phyloP scores from a whole-genome alignment of 768 basidiomycete species.

The Leccinellum albellum region DNA sequence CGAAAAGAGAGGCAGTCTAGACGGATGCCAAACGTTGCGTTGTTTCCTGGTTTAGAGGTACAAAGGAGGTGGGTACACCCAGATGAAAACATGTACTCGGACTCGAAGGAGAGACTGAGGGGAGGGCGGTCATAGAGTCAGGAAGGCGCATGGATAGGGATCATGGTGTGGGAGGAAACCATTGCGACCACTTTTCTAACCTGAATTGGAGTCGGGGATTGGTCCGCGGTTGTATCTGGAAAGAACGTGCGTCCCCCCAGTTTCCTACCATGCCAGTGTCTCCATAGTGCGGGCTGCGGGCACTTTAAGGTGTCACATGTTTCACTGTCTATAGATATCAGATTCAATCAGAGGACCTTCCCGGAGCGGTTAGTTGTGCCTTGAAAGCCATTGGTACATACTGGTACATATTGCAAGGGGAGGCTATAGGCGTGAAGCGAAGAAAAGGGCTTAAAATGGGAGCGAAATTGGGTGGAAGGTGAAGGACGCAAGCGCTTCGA shows the following conservation, averaged over 20 bases:
- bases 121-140: not conserved
- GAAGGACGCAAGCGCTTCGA: not conserved
- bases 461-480: too few species aligned
- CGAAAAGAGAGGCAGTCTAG: not conserved
- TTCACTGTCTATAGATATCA: too few species aligned
- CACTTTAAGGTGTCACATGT: not conserved
- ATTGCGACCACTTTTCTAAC: not conserved
- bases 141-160: not conserved
- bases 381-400: not conserved
- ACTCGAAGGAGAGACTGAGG: not conserved
- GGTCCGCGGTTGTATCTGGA: not conserved
- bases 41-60: not conserved
- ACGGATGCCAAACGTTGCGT: not conserved
- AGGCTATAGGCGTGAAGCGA: not conserved
- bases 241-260: not conserved
- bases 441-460: not conserved
- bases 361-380: too few species aligned
- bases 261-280: not conserved
- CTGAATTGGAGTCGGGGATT: not conserved
- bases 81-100: not conserved
- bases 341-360: not conserved
- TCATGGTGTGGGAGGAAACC: not conserved
- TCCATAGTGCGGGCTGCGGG: too few species aligned
- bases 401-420: not conserved
- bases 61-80: not conserved